These are phyloP conservation scores for Coccinonectria pachysandricola DNA, from an alignment of 2,329 filamentous ascomycete species.

Conservation along the genomic window DNA sequence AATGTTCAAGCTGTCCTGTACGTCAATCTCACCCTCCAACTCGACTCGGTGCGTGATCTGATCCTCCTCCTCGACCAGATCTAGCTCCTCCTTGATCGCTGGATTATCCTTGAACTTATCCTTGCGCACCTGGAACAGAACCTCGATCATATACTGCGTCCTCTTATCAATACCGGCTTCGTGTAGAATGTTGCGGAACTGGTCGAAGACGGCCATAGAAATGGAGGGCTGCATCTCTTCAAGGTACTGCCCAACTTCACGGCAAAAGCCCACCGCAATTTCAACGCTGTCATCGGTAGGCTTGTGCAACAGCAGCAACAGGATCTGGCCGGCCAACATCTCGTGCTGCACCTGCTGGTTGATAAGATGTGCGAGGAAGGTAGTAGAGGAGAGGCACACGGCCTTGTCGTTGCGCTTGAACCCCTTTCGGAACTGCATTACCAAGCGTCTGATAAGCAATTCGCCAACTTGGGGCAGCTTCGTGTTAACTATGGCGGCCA, in stretches of 20 bases:
- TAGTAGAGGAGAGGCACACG: conserved; percentile 85
- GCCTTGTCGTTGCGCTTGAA: conserved; percentile 96
- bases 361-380: conserved; percentile 88
- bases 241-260: conserved; percentile 86
- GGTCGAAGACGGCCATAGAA: conserved; percentile 83
- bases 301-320: conserved; percentile 85
- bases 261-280: conserved; percentile 87
- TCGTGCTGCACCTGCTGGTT: conserved; percentile 96
- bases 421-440: conserved; percentile 89
- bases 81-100: conserved; percentile 81
- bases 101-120: conserved; percentile 95
- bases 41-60: conserved; percentile 86
- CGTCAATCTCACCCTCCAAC: conserved; percentile 73
- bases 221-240: conserved; percentile 92
- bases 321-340: conserved; percentile 83
- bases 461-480: conserved; percentile 94
- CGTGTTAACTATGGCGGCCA: conserved; percentile 94
- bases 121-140: conserved; percentile 91
- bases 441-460: conserved; percentile 70
- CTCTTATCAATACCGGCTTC: conserved; percentile 96
- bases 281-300: conserved; percentile 96
- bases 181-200: conserved; percentile 89
- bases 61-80: conserved; percentile 94
- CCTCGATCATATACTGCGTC: conserved; percentile 99
- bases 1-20: conserved; percentile 81